Conservation (phyloP, 352 stramenopile genomes). For the Phytophthora aleatoria region DNA sequence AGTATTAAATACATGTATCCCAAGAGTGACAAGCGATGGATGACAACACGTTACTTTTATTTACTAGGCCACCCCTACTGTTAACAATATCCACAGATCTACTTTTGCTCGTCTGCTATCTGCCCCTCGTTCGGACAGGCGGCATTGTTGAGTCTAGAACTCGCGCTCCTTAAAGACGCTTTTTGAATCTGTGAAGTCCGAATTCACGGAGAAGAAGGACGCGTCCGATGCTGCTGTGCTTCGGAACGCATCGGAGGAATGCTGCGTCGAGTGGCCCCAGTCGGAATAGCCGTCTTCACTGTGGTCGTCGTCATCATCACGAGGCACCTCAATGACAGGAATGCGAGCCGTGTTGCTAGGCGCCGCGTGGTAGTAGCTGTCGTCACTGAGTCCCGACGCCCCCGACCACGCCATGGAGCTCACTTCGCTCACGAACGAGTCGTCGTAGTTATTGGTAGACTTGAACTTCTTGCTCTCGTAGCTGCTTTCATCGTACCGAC, state of each 20-base stretch:
- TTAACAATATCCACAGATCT: slow-evolving; percentile 38
- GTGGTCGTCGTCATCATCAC: slow-evolving; percentile 32
- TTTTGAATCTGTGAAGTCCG: slow-evolving; percentile 32
- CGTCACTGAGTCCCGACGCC: slow-evolving; percentile 30
- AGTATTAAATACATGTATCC: background rate
- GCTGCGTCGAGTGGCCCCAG: slow-evolving; percentile 35
- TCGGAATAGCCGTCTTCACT: slow-evolving; percentile 33
- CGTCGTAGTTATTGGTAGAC: slow-evolving; percentile 22
- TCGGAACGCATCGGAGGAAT: slow-evolving; percentile 25
- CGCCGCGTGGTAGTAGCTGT: slow-evolving; percentile 38
- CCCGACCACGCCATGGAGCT: slow-evolving; percentile 40
- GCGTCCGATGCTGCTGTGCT: slow-evolving; percentile 35
- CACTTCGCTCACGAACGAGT: slow-evolving; percentile 37
- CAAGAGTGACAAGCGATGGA: slow-evolving; percentile 12
- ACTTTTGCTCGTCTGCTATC: slow-evolving; percentile 16
- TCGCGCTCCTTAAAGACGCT: slow-evolving; percentile 37
- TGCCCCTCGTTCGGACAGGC: slow-evolving; percentile 6
- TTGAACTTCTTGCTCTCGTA: slow-evolving; percentile 25
- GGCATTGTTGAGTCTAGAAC: slow-evolving; percentile 34
- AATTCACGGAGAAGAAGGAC: slow-evolving; percentile 48
- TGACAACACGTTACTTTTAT: slow-evolving; percentile 39
- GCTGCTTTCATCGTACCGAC: slow-evolving; percentile 20
- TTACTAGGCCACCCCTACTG: slow-evolving; percentile 30
- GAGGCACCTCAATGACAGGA: slow-evolving; percentile 30
- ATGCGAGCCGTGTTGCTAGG: slow-evolving; percentile 33